These are phyloP conservation scores for Phoma sp. DNA, from an alignment of 2,329 filamentous ascomycete species.

Conservation along the genomic window DNA sequence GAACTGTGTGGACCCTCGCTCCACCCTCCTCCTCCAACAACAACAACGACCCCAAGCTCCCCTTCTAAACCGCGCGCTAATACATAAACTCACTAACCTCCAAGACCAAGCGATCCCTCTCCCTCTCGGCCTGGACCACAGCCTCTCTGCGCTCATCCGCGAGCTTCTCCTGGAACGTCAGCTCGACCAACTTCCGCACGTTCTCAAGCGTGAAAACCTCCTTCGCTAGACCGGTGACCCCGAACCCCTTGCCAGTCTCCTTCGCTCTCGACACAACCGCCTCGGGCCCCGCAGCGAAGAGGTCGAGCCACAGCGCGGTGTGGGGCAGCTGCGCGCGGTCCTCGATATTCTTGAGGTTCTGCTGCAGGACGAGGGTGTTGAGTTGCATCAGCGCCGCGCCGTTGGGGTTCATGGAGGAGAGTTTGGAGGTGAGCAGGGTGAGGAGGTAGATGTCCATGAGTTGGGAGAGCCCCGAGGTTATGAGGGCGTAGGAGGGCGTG, in stretches of 20 bases:
- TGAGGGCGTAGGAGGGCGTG: constrained; percentile 69
- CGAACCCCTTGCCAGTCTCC: constrained; percentile 44
- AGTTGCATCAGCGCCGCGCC: constrained; percentile 89
- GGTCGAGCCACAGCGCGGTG: constrained; percentile 70
- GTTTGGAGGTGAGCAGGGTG: constrained; percentile 64
- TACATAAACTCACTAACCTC: constrained; percentile 75
- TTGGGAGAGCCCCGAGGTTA: constrained; percentile 75
- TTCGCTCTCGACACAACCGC: constrained; percentile 68
- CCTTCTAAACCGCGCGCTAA: constrained; percentile 6
- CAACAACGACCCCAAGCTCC: too few species aligned
- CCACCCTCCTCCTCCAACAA: too few species aligned
- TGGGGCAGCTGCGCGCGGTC: constrained; percentile 67
- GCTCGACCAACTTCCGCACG: constrained; percentile 50
- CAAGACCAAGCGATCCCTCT: constrained; percentile 72
- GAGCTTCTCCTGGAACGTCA: constrained; percentile 57
- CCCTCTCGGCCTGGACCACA: constrained; percentile 66
- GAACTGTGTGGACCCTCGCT: too few species aligned
- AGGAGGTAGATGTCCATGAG: constrained; percentile 83
- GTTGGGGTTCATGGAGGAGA: constrained; percentile 81
- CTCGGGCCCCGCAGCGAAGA: constrained; percentile 71
- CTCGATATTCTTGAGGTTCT: constrained; percentile 95
- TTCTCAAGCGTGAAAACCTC: constrained; percentile 47
- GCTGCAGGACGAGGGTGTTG: constrained; percentile 92
- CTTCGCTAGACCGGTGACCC: constrained; percentile 30
- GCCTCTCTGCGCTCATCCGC: constrained; percentile 72